Percentiles rank a stretch among this genome's conserved stretches.
phyloP scores from a whole-genome alignment of 805 yeast species.

The Starmerella cellae region DNA sequence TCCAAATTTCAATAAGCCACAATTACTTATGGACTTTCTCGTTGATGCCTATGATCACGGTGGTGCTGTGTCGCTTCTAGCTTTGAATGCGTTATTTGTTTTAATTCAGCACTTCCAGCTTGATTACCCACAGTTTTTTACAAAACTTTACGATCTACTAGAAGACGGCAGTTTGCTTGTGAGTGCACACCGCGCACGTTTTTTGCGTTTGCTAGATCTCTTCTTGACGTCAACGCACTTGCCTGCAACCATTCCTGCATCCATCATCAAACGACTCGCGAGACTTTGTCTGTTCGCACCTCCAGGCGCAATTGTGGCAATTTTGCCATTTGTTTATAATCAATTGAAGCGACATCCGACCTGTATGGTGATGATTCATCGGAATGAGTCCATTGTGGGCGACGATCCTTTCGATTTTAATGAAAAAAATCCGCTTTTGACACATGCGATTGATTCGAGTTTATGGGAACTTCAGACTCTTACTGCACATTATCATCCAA shows the following conservation, averaged over 20 bases:
- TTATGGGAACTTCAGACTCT: conserved; percentile 82
- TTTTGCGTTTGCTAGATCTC: conserved; percentile 72
- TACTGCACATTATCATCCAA: conserved; percentile 83
- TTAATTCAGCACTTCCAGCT: conserved; percentile 69
- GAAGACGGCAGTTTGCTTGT: conserved; percentile 58
- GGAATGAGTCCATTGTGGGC: conserved; percentile 9
- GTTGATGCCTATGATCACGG: conserved; percentile 68
- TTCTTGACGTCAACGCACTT: conserved; percentile 80
- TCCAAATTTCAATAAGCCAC: conserved; percentile 69
- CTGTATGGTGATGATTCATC: conserved; percentile 79
- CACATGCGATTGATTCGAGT: conserved; percentile 72
- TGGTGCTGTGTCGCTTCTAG: conserved; percentile 54
- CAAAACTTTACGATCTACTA: conserved; percentile 66
- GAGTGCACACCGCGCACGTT: conserved; percentile 70
- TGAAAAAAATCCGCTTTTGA: conserved; percentile 62
- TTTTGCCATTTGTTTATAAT: conserved; percentile 85
- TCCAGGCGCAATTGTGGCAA: conserved; percentile 76
- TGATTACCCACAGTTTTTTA: conserved; percentile 83
- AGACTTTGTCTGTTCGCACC: conserved; percentile 64
- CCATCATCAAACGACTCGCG: conserved; percentile 74
- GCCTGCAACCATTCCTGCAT: conserved; percentile 70
- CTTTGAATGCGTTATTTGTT: conserved; percentile 78
- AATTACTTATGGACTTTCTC: conserved; percentile 79
- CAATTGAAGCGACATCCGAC: conserved; percentile 82
- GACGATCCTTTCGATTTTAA: conserved; percentile 52